These are phyloP conservation scores for Fraxinus anomala DNA, from an alignment of 257 asterid genomes.

Conservation along the genomic window DNA sequence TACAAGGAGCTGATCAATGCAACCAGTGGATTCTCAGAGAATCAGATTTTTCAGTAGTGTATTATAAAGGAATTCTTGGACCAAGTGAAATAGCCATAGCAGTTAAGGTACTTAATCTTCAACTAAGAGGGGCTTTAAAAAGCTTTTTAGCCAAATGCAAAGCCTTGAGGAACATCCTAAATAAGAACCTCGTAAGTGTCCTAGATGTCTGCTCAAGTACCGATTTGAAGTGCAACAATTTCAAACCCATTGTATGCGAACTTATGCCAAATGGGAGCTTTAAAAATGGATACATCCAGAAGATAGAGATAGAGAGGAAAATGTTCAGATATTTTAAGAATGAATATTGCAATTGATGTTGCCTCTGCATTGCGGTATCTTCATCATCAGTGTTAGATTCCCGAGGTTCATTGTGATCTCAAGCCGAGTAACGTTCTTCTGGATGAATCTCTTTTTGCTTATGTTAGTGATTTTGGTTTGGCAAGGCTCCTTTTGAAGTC, in stretches of 20 bases:
- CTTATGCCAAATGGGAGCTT: slow-evolving; percentile 54
- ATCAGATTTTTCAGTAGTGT: no score
- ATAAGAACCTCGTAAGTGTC: slow-evolving; percentile 46
- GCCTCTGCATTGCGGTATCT: slow-evolving; percentile 51
- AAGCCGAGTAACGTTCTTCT: slow-evolving; percentile 61
- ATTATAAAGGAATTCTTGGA: no score
- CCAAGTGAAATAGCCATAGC: slow-evolving; percentile 21
- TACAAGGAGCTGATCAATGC: no score
- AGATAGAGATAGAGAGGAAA: slow-evolving; percentile 21
- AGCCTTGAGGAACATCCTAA: slow-evolving; percentile 45
- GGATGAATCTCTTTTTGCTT: no score
- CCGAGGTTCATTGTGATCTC: slow-evolving; percentile 53
- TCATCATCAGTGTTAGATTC: slow-evolving; percentile 41
- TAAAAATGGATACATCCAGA: slow-evolving; percentile 50
- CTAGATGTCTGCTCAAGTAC: slow-evolving; percentile 53
- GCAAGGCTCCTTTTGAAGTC: slow-evolving; percentile 1
- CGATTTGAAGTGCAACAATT: slow-evolving; percentile 48
- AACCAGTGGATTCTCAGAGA: no score
- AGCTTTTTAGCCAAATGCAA: slow-evolving; percentile 53
- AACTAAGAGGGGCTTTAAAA: slow-evolving; percentile 42
- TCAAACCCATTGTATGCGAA: slow-evolving; percentile 46
- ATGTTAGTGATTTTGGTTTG: not conserved
- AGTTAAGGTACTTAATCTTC: slow-evolving; percentile 48
- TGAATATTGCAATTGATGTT: slow-evolving; percentile 42
- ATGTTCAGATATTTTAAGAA: slow-evolving; percentile 35